Base-by-base conservation (phyloP, 164 flowering plant genomes). In the Houttuynia cordata region DNA sequence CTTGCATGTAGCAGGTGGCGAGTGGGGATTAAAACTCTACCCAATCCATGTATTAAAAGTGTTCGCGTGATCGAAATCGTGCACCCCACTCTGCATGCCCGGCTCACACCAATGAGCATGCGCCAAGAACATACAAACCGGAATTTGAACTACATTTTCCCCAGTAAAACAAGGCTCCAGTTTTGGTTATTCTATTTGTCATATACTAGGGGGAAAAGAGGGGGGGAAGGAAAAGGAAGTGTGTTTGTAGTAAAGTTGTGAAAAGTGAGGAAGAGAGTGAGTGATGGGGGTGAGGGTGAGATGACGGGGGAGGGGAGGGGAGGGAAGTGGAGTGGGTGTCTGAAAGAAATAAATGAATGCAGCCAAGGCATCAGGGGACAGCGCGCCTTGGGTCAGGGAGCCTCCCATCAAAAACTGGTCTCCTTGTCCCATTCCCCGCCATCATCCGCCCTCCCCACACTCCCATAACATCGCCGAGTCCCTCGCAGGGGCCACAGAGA, bases 311-410 rank as follows among this genome's bases (percentile, higher is more conserved):
- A 1, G 20, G 0, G 20, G 20, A 23, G 22, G 53, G 0, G 8
- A 14, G 6, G 20, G 25, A 24, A 3, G 56, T 51, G 52, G 49
- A 24, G 57, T 30, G 50, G 62, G 15, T 34, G 21, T 21, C 55
- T n/a, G 20, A 22, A 19, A 40, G 12, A 52, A 59, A 50, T 53
- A 24, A 37, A 37, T 53, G 47, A 62, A 40, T 62, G 57, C 51
- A 57, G 64, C 57, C 37, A n/a, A n/a, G 51, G 23, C 10, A 37
- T 20, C 55, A 14, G 64, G 51, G 40, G 64, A 62, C 64, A 62
- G 12, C 23, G 51, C 23, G 51, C 15, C 24, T 37, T 62, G 51
- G 51, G 57, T 30, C 37, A 30, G 37, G 37, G 37, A 61, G 40
- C 37, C 57, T 56, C 37, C 6, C 37, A n/a, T n/a, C 57, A 53